phyloP scores from a whole-genome alignment of 2,329 filamentous ascomycete species.

The Penicillium freii region DNA sequence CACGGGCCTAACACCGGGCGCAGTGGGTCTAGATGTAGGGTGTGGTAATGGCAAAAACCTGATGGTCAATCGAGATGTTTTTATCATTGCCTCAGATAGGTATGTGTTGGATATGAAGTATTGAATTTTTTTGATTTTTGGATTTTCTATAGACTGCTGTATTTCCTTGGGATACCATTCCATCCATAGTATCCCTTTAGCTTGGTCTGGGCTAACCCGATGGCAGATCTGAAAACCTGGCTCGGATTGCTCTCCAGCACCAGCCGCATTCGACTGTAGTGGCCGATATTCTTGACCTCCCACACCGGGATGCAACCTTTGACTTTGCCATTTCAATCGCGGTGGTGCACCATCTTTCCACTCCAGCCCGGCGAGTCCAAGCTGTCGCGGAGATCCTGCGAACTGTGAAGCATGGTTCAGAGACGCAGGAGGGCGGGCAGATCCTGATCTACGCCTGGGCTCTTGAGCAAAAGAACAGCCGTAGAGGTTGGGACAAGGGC shows the following conservation, averaged over 20 bases:
- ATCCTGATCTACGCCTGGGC: constrained; percentile 93
- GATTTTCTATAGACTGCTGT: constrained; percentile 27
- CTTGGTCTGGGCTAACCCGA: constrained; percentile 3
- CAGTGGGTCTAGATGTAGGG: constrained; percentile 84
- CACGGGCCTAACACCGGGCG: constrained; percentile 61
- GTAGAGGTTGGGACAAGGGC: constrained; percentile 82
- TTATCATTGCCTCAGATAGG: constrained; percentile 82
- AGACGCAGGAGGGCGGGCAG: constrained; percentile 51
- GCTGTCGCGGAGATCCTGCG: constrained; percentile 70
- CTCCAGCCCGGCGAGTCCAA: constrained; percentile 66
- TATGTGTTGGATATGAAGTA: constrained; percentile 45
- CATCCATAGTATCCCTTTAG: constrained; percentile 16
- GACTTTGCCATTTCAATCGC: constrained; percentile 95
- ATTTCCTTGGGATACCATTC: constrained; percentile 13
- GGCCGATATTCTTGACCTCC: constrained; percentile 79
- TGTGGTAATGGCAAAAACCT: constrained; percentile 98
- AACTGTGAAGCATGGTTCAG: constrained; percentile 51
- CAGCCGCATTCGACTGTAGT: constrained; percentile 67
- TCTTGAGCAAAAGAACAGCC: constrained; percentile 81
- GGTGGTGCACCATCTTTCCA: constrained; percentile 90
- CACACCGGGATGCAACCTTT: constrained; percentile 64
- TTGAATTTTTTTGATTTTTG: constrained; percentile 27
- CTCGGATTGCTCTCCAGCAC: constrained; percentile 57
- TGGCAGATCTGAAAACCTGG: constrained; percentile 57
- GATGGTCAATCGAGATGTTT: constrained; percentile 70